A percentile compares a stretch with the other conserved stretches of the same genome.
These are phyloP conservation scores for Ploettnerulaceae sp. DNA, from an alignment of 2,329 filamentous ascomycete species.

Conservation along the genomic window DNA sequence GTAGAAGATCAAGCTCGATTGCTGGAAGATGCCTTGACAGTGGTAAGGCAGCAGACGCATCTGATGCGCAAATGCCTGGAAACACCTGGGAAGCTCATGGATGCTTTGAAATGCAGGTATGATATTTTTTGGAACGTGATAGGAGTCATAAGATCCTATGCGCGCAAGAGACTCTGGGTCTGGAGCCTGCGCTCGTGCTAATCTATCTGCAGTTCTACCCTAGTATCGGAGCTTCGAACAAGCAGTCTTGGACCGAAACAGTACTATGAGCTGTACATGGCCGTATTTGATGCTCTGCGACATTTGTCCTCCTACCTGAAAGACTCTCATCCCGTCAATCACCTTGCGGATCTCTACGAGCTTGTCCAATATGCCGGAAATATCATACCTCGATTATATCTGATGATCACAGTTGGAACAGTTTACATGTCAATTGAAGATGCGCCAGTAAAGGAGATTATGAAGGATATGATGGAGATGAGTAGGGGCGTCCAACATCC, in stretches of 20 bases:
- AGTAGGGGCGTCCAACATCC: conserved; percentile 96
- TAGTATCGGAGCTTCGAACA: conserved; percentile 96
- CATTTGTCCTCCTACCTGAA: conserved; percentile 94
- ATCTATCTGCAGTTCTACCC: conserved; percentile 67
- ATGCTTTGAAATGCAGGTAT: conserved; percentile 98
- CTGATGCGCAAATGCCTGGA: conserved; percentile 98
- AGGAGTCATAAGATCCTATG: conserved; percentile 4
- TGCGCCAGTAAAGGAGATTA: conserved; percentile 97
- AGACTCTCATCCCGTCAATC: conserved; percentile 95
- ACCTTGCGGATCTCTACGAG: conserved; percentile 96
- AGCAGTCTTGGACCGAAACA: conserved; percentile 98
- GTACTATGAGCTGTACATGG: conserved; percentile 99
- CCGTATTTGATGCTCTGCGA: conserved; percentile 94
- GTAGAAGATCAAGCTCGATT: conserved; percentile 83
- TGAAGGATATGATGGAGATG: conserved; percentile 99
- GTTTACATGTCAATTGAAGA: conserved; percentile 99
- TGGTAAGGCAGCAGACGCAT: conserved; percentile 93
- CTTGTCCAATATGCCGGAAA: conserved; percentile 98
- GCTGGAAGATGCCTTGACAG: conserved; percentile 92
- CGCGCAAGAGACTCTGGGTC: conserved; percentile 12
- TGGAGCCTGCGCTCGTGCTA: conserved; percentile 24
- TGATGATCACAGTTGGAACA: conserved; percentile 98
- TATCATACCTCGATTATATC: conserved; percentile 90
- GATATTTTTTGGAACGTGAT: conserved; percentile 34
- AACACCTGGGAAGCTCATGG: conserved; percentile 97